These are phyloP conservation scores for Solanum hybrid DNA, from an alignment of 305 asterid species.

Conservation along the genomic window DNA sequence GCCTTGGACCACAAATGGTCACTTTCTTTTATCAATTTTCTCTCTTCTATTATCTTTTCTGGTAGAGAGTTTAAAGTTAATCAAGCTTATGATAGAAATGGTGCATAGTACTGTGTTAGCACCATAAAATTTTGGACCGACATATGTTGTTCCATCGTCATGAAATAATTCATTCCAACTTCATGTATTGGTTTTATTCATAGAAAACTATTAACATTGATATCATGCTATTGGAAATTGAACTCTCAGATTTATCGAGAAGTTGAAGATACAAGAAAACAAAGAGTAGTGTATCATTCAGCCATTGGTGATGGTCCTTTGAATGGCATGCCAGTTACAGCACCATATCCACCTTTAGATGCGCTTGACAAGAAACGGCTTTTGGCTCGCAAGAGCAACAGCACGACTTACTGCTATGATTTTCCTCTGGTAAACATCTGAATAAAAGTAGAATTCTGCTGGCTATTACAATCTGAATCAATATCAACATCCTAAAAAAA, in stretches of 20 bases:
- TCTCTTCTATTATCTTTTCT: not conserved
- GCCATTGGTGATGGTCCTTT: conserved; percentile 50
- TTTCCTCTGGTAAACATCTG: conserved; percentile 72
- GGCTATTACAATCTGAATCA: not conserved
- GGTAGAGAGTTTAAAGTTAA: not conserved
- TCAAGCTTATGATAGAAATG: not conserved
- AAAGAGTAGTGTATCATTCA: conserved; percentile 54
- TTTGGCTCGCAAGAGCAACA: conserved; percentile 66
- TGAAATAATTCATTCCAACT: not conserved
- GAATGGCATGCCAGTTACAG: conserved; percentile 72
- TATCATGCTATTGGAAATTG: conserved; percentile 9
- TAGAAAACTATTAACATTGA: not conserved
- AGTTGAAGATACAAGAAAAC: conserved; percentile 55
- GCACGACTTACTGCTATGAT: conserved; percentile 94
- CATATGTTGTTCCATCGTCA: not conserved
- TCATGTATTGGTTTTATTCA: not conserved
- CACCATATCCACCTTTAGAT: conserved; percentile 67
- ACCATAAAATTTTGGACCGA: not conserved
- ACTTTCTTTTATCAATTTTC: not conserved
- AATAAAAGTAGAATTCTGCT: not conserved
- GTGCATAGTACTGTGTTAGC: not conserved
- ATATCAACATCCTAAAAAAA: not conserved
- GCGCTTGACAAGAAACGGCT: conserved; percentile 86
- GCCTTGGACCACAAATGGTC: not conserved
- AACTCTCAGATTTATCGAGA: conserved; percentile 74